Evolutionary conservation across 768 basidiomycete species (phyloP).

Genomic region (Mycena albidolilacea): DNA sequence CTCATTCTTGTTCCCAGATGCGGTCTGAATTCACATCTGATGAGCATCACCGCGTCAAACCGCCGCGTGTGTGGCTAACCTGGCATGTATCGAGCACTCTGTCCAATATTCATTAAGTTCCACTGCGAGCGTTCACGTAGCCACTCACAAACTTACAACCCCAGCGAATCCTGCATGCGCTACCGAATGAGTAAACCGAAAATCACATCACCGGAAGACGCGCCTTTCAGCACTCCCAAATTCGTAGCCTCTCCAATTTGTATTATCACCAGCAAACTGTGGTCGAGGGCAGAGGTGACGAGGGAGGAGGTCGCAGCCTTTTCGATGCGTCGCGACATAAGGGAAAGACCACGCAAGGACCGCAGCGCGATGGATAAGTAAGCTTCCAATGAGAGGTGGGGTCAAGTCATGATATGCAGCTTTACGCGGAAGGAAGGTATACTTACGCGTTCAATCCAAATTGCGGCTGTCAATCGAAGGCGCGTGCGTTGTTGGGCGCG

Average conservation of each 20-base stretch:
- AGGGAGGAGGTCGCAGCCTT: conserved; percentile 23
- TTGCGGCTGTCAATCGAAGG: conserved; percentile 7
- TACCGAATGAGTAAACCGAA: not conserved
- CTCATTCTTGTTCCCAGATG: conserved; percentile 36
- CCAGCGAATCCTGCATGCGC: conserved; percentile 34
- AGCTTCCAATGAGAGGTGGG: not conserved
- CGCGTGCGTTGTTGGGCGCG: not conserved
- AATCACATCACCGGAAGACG: not conserved
- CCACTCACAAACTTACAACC: conserved; percentile 28
- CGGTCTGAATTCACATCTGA: conserved; percentile 16
- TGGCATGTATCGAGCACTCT: conserved; percentile 39
- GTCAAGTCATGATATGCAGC: not conserved
- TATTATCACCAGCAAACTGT: conserved; percentile 24
- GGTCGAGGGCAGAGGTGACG: conserved; percentile 27
- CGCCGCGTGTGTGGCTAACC: conserved; percentile 17
- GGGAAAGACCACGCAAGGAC: conserved; percentile 9
- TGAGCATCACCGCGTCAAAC: not conserved
- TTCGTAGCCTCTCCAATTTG: conserved; percentile 35
- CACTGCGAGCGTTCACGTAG: not conserved
- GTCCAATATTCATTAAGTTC: not conserved
- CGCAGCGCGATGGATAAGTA: not conserved
- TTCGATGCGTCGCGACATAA: conserved; percentile 34
- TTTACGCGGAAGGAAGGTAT: not conserved
- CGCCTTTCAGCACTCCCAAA: conserved; percentile 34
- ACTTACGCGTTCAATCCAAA: not conserved